These are phyloP conservation scores for Colletotrichum camelliae DNA, from an alignment of 2,329 filamentous ascomycete species.

Conservation along the genomic window DNA sequence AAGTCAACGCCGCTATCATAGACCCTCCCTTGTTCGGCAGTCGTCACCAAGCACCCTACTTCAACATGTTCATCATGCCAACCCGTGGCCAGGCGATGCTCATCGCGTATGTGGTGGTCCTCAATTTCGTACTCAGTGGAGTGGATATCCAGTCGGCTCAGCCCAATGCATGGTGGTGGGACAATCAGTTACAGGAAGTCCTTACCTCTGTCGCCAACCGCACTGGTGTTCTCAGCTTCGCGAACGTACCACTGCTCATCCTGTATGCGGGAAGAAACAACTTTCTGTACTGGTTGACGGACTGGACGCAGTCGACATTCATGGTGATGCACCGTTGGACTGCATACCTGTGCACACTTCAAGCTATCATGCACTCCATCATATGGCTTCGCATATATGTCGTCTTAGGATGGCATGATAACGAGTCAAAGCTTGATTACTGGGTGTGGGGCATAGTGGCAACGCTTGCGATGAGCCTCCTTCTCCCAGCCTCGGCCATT, in stretches of 20 bases:
- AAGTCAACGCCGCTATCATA: not conserved
- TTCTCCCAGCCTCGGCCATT: constrained; percentile 33
- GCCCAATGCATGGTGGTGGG: constrained; percentile 28
- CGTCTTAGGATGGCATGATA: constrained; percentile 29
- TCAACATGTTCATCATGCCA: constrained; percentile 39
- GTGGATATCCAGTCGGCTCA: constrained; percentile 25
- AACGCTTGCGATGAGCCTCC: constrained; percentile 35
- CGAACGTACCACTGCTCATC: constrained; percentile 36
- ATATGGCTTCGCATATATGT: constrained; percentile 36
- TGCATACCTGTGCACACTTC: constrained; percentile 41
- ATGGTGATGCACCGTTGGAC: constrained; percentile 51
- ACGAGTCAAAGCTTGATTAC: constrained; percentile 32
- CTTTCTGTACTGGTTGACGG: constrained; percentile 43
- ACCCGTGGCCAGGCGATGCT: constrained; percentile 40
- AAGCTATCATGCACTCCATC: constrained; percentile 46
- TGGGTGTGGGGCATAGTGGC: constrained; percentile 48
- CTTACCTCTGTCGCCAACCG: constrained; percentile 35
- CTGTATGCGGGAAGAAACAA: constrained; percentile 47
- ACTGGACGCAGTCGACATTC: constrained; percentile 49
- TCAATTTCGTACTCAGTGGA: constrained; percentile 33
- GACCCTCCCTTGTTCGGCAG: not conserved
- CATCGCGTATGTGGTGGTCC: constrained; percentile 33
- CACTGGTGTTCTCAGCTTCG: constrained; percentile 38
- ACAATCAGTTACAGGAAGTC: constrained; percentile 21
- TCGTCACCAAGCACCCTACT: constrained; percentile 28